Base-by-base conservation (phyloP, 257 asterid species). In the Fraxinus excelsior region DNA sequence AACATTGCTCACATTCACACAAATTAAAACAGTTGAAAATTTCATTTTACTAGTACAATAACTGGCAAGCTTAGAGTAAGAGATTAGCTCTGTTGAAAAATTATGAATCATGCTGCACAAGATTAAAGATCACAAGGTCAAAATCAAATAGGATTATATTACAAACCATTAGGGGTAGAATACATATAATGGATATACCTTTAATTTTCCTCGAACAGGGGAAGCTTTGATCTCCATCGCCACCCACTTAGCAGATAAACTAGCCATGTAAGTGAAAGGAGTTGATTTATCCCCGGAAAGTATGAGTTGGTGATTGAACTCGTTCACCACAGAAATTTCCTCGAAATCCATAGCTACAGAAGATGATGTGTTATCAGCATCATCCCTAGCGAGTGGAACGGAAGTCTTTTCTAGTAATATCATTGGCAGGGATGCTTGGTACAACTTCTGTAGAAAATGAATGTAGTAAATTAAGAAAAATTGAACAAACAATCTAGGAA, bases 241-340 rank as follows among this genome's bases (percentile, higher is more conserved):
- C 60, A 81, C 85, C 76, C 80, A 78, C 84, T 91, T 90, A 71
- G 93, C 89, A 5, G 92, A 91, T 82, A 96, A 76, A 81, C 90
- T 91, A 67, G 97, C 96, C 90, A 96, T 82, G 91, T 96, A 96
- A 40, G 95, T 89, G 80, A 93, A 96, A 70, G 99, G 99, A 51
- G 73, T 73, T 82, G 89, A 92, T 28, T 88, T 82, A 67, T 86
- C 92, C 78, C 88, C 81, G 23, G 83, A 79, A 79, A 81, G 87
- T 44, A 91, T 73, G 74, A 71, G 85, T 49, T 84, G 81, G 71
- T 76, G 90, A 69, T 87, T 89, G 82, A 82, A 65, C 46, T 82
- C 90, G 76, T 93, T 89, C 78, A 80, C 80, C 81, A 78, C 62
- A 26, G 82, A 76, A 73, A 81, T 65, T 46, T 91, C 97, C 60